Evolutionary conservation across 2,329 filamentous ascomycete genomes (phyloP), one percentile per base, ranked within the genome.

Genomic region (Ilyonectria mors-panacis): DNA sequence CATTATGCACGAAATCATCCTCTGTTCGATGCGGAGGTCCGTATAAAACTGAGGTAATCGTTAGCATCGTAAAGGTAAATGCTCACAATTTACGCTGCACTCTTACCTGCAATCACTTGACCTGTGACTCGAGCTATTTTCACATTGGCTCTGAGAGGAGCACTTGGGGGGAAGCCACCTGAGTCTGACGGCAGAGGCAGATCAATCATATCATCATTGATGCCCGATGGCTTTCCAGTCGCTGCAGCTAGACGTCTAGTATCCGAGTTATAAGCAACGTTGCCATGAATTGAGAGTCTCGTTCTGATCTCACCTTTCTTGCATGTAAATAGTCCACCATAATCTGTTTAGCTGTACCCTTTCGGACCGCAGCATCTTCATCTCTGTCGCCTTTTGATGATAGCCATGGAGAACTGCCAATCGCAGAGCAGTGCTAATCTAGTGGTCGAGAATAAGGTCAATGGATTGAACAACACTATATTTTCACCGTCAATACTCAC

Each of bases 241-340:
- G 59, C 64, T 8, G 64, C 54, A 37, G 59, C 64, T 1, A 66
- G 39, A 12, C 64, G 59, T 13, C 59, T 56, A 50, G 15, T 26
- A 12, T 28, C 9, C 12, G 7, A n/a, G 10, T 6, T 28, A 15
- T 50, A 28, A 50, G 23, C 23, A 50, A n/a, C 17, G 5, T 7
- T 5, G 3, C 6, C 10, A 15, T n/a, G 4, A 42, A 5, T 12
- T 1, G 35, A 28, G n/a, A 17, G 4, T 37, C 6, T 37, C 6
- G 4, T 3, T 9, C 35, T 4, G 5, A 47, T 10, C 54, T 47
- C 4, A 59, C 64, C 64, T 58, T 58, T 62, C 64, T 58, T 66
- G 58, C 75, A 77, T 77, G 10, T 77, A 77, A 3, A 77, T 69
- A 4, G 75, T 77, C 75, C 75, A 77, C 73, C 74, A 77, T 17